phyloP scores from a whole-genome alignment of 192 early-diverging fungal genomes.

The Phycomyces blakesleeanus region DNA sequence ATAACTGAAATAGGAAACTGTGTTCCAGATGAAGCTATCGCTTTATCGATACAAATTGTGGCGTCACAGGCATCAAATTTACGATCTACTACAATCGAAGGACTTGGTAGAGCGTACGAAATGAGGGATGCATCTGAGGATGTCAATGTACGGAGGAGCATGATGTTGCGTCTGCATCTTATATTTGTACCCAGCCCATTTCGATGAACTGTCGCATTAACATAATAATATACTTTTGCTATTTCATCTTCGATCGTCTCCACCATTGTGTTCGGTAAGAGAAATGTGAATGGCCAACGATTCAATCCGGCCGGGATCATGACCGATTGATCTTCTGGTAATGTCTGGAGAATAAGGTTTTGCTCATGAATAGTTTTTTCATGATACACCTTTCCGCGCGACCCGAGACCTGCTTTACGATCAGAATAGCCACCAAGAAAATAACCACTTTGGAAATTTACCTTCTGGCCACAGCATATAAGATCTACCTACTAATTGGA shows the following conservation, averaged over 20 bases:
- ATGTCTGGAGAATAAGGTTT: constrained; percentile 21
- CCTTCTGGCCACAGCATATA: constrained; percentile 36
- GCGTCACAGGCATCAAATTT: constrained; percentile 17
- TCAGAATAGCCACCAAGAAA: neutral
- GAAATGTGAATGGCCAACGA: constrained; percentile 28
- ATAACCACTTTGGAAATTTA: neutral
- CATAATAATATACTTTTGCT: constrained; percentile 26
- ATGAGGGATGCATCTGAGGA: constrained; percentile 22
- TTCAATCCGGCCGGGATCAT: constrained; percentile 17
- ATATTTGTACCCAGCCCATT: constrained; percentile 11
- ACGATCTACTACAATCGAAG: constrained; percentile 29
- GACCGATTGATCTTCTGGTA: neutral
- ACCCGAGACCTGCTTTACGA: constrained; percentile 14
- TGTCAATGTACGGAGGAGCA: constrained; percentile 23
- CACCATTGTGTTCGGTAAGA: constrained; percentile 23
- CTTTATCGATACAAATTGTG: constrained; percentile 21
- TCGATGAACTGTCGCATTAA: constrained; percentile 22
- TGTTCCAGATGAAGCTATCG: constrained; percentile 23
- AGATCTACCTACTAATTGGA: constrained; percentile 27
- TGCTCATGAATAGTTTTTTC: constrained; percentile 33
- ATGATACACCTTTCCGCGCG: constrained; percentile 16
- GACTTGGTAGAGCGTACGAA: constrained; percentile 14
- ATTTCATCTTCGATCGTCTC: constrained; percentile 36
- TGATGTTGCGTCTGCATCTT: constrained; percentile 18
- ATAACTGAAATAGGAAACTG: constrained; percentile 21